These are phyloP conservation scores for Rhodotorula sp. DNA, from an alignment of 1,284 basidiomycete genomes.

Conservation along the genomic window DNA sequence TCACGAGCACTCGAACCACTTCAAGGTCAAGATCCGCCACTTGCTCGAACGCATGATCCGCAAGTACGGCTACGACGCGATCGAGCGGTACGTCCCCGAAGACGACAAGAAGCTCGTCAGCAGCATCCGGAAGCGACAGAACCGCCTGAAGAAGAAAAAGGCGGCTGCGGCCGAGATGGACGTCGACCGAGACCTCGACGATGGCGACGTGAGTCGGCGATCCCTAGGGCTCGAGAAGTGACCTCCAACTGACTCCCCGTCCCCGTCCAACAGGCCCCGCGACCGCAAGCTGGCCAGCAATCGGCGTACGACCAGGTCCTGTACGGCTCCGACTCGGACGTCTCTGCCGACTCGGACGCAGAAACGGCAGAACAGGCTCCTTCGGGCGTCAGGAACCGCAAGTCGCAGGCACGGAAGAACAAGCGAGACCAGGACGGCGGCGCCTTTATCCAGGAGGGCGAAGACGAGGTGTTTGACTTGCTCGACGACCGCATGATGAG, in stretches of 20 bases:
- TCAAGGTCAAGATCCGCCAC: conserved; percentile 94
- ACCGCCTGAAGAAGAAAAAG: conserved; percentile 75
- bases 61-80: conserved; percentile 81
- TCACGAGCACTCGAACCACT: conserved; percentile 97
- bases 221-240: too few species aligned
- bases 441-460: conserved; percentile 73
- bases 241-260: conserved; percentile 13
- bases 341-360: conserved; percentile 67
- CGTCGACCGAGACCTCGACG: conserved; percentile 55
- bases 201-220: conserved; percentile 54
- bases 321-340: conserved; percentile 66
- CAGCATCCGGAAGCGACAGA: conserved; percentile 89
- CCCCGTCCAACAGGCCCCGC: conserved; percentile 49
- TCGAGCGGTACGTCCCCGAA: conserved; percentile 62
- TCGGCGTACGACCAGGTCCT: conserved; percentile 94
- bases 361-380: conserved; percentile 50
- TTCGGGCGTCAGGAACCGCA: conserved; percentile 42
- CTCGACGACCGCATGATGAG: conserved; percentile 73
- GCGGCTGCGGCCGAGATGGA: conserved; percentile 54
- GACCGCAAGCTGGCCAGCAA: conserved; percentile 60
- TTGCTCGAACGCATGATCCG: conserved; percentile 95
- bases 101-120: conserved; percentile 74
- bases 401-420: conserved; percentile 41
- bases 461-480: conserved; percentile 94
- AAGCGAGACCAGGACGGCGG: conserved; percentile 38